Conservation (phyloP, 2,329 filamentous ascomycete species). For the Emericellopsis cladophorae region DNA sequence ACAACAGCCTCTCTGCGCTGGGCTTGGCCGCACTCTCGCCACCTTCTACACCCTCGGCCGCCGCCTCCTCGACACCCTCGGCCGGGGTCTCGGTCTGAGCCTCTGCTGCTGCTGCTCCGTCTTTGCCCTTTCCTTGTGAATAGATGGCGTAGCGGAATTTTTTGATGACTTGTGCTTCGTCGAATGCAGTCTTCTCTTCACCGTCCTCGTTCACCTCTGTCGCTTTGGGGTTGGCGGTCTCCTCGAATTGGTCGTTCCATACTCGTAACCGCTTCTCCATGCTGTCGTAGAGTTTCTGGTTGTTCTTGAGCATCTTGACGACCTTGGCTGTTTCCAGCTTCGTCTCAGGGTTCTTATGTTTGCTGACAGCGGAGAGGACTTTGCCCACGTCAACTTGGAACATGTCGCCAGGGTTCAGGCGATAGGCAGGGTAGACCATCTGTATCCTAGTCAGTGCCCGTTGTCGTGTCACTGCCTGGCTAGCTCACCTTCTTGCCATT, state of each 20-base stretch:
- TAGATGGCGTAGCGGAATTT: background rate
- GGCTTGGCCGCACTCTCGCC: background rate
- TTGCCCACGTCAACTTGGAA: conserved; percentile 88
- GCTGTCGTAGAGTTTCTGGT: conserved; percentile 17
- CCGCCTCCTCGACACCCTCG: conserved; percentile 6
- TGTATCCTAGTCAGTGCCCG: conserved; percentile 19
- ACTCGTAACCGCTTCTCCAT: background rate
- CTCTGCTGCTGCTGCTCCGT: background rate
- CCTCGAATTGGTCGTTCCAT: conserved; percentile 1
- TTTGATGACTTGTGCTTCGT: background rate
- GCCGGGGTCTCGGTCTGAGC: conserved; percentile 7
- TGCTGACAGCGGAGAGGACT: conserved; percentile 79
- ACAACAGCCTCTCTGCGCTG: too few species aligned
- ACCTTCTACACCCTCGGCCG: conserved; percentile 1
- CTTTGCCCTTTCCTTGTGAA: conserved; percentile 9
- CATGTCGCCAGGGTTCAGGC: conserved; percentile 93
- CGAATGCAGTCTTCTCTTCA: background rate
- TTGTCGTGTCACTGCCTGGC: background rate
- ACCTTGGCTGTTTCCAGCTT: conserved; percentile 6
- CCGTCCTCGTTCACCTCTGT: background rate
- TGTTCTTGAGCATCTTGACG: conserved; percentile 23
- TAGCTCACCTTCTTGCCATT: conserved; percentile 78
- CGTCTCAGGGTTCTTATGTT: conserved; percentile 36
- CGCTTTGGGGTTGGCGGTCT: background rate
- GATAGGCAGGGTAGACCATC: conserved; percentile 89